phyloP scores from a whole-genome alignment of 495 filamentous ascomycete genomes.

The Aspergillus conjunctus region DNA sequence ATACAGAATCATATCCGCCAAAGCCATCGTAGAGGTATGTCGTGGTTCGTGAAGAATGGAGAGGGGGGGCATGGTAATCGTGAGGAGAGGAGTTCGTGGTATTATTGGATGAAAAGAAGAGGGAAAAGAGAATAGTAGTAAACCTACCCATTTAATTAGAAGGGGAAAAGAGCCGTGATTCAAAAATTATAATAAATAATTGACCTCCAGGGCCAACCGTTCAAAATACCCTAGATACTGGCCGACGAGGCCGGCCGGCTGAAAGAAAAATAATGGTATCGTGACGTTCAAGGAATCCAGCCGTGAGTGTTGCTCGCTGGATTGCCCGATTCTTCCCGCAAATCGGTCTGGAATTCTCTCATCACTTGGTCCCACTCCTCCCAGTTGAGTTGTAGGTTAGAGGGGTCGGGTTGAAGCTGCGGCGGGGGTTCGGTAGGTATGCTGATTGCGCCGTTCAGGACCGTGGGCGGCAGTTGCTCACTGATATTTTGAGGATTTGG shows the following conservation, averaged over 20 bases:
- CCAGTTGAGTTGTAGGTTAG: conserved; percentile 35
- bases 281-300: conserved; percentile 19
- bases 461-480: conserved; percentile 7
- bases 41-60: neutral
- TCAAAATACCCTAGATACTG: too few species aligned
- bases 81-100: neutral
- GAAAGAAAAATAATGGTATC: neutral
- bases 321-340: conserved; percentile 32
- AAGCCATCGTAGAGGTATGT: neutral
- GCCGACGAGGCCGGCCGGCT: neutral
- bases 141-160: neutral
- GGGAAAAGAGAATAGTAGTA: neutral
- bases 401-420: conserved; percentile 1
- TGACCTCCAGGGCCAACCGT: conserved; percentile 14
- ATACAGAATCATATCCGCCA: neutral
- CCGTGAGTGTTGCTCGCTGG: conserved; percentile 34
- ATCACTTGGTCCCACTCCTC: conserved; percentile 55
- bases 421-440: conserved; percentile 13
- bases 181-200: too few species aligned
- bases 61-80: neutral
- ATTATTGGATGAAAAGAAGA: neutral
- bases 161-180: neutral
- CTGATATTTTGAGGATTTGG: conserved; percentile 8
- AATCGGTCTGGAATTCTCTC: conserved; percentile 51
- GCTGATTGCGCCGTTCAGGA: conserved; percentile 12